Evolutionary conservation across 495 filamentous ascomycete genomes (phyloP).

Genomic region (Xylaria nigripes): DNA sequence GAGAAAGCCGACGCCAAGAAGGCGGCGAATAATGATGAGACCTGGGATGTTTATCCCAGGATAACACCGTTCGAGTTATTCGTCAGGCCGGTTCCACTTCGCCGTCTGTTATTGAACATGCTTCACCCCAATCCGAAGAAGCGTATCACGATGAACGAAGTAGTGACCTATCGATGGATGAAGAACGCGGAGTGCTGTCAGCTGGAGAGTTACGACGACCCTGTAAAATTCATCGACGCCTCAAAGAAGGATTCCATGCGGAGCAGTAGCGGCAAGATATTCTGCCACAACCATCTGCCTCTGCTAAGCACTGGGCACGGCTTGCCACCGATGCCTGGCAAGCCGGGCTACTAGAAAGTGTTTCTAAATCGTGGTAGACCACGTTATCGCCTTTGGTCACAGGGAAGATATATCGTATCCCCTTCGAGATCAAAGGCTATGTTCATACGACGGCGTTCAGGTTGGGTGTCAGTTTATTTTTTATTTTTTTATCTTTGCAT

Average conservation of each 20-base stretch:
- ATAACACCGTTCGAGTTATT: constrained; percentile 40
- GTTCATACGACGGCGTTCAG: constrained; percentile 10
- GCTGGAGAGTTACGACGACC: constrained; percentile 50
- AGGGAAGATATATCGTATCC: no score
- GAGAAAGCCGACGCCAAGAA: constrained; percentile 48
- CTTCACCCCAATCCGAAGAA: constrained; percentile 60
- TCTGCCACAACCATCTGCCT: constrained; percentile 43
- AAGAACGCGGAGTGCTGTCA: constrained; percentile 66
- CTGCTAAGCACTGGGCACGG: constrained; percentile 34
- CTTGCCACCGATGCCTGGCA: constrained; percentile 41
- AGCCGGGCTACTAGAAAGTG: constrained; percentile 33
- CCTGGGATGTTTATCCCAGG: constrained; percentile 47
- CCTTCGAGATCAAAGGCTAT: background rate
- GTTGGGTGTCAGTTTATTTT: background rate
- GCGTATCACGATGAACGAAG: constrained; percentile 55
- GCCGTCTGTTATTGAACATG: constrained; percentile 64
- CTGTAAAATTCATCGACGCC: constrained; percentile 41
- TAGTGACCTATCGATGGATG: constrained; percentile 54
- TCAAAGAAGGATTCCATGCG: constrained; percentile 41
- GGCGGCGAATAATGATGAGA: constrained; percentile 30
- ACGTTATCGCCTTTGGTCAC: no score
- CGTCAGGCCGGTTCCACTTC: constrained; percentile 46
- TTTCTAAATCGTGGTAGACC: background rate
- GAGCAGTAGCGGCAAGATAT: constrained; percentile 34
- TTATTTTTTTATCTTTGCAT: constrained; percentile 6